phyloP scores from a whole-genome alignment of 371 early-diverging fungal genomes.

The Rhizomucor miehei region DNA sequence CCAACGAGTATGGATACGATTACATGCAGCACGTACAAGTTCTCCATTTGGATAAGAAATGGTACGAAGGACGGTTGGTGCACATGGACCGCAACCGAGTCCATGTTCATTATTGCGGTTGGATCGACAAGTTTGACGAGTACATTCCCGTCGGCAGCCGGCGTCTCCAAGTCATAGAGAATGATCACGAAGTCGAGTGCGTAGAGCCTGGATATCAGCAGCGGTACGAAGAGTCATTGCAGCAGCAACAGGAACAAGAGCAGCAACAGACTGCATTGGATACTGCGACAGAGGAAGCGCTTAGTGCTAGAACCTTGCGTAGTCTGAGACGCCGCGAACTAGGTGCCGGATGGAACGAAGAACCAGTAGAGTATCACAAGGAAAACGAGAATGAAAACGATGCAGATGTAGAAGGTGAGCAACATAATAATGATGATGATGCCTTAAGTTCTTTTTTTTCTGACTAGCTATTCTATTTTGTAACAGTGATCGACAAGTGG shows the following conservation, averaged over 20 bases:
- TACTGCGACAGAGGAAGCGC: not conserved
- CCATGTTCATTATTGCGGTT: conserved; percentile 57
- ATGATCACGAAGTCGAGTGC: conserved; percentile 36
- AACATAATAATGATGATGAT: too few relatives aligned
- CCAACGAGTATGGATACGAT: conserved; percentile 56
- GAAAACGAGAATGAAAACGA: conserved; percentile 17
- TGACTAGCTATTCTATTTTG: conserved; percentile 5
- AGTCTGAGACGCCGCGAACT: too few relatives aligned
- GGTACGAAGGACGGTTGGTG: conserved; percentile 54
- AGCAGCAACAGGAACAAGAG: conserved; percentile 23
- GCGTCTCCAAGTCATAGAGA: conserved; percentile 41
- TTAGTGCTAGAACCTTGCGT: not conserved
- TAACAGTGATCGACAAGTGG: conserved; percentile 40
- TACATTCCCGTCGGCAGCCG: conserved; percentile 55
- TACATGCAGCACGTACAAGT: conserved; percentile 56
- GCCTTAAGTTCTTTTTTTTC: too few relatives aligned
- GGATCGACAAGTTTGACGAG: conserved; percentile 59
- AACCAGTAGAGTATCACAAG: conserved; percentile 25
- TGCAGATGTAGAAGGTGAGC: conserved; percentile 21
- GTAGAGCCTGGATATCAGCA: conserved; percentile 47
- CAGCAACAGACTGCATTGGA: conserved; percentile 13
- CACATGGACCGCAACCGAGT: conserved; percentile 48
- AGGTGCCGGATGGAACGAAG: too few relatives aligned
- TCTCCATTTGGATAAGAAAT: conserved; percentile 42
- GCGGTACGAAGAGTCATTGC: conserved; percentile 31